Base-by-base conservation (phyloP, 2,329 filamentous ascomycete species). In the Incumbomyces delicatus region DNA sequence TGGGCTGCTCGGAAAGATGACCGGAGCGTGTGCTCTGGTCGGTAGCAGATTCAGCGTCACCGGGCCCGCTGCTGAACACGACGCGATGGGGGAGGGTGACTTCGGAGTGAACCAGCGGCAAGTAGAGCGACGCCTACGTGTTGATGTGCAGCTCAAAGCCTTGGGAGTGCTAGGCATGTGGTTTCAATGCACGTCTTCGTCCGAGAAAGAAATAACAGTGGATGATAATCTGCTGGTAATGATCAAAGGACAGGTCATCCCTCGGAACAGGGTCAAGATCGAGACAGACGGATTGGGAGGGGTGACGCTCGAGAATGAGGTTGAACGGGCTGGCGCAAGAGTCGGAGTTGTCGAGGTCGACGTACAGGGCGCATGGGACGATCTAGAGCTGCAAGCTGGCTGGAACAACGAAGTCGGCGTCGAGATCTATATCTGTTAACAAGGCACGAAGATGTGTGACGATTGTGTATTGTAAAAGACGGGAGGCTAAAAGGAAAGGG, bases 1-100 rank as follows among this genome's bases (percentile, higher is more conserved):
- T 1, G 90, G 90, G 0, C 69, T 96, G 1, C 54, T 94, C 2
- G 84, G 77, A 2, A 95, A 95, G 64, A 94, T 96, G 85, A 87
- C 87, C 0, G 90, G 88, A 0, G 80, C 83, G 1, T 88, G 87
- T 1, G 88, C 87, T 0, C 74, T 95, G 6, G 69, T 83, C 1
- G 73, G 71, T 32, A 81, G 71, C n/a, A 72, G 76, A 22, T 74
- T 81, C 37, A 74, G 74, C 30, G 61, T 81, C 55, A 66, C 75
- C 31, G 69, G 73, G 39, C 16, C 48, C 47, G 14, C 29, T 16
- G 29, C 18, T 13, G 69, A 44, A 7, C 38, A 51, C 11, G 27
- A 49, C 17, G 16, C 27, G 16, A 22, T 17, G 34, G 16, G 18
- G 16, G 33, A 45, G n/a, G 22, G 8, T 8, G 8, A 8, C 22